Percentiles rank a stretch among this genome's conserved stretches.
Evolutionary conservation across 2,329 filamentous ascomycete genomes (phyloP).

Genomic region (Myriosclerotinia curreyana): DNA sequence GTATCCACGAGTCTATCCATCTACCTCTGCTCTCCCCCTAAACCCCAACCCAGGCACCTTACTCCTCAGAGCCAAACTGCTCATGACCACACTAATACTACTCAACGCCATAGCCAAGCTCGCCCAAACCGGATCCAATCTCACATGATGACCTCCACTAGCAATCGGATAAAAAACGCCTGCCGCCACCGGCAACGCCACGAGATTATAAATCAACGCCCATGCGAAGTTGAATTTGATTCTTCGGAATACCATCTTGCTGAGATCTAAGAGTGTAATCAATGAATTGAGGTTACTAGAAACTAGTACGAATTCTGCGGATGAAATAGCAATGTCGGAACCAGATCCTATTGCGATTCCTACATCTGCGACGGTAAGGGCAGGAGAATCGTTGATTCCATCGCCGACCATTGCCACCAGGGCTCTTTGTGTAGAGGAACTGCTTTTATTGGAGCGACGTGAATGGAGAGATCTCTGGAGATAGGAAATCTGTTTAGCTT

Average conservation of each 20-base stretch:
- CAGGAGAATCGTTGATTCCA: constrained; percentile 82
- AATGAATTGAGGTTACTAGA: constrained; percentile 57
- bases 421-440: constrained; percentile 41
- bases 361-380: constrained; percentile 75
- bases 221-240: constrained; percentile 68
- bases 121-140: constrained; percentile 79
- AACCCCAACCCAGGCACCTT: constrained; percentile 41
- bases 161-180: constrained; percentile 61
- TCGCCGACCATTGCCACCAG: constrained; percentile 83
- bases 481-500: constrained; percentile 67
- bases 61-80: constrained; percentile 65
- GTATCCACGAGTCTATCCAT: neutral
- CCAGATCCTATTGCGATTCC: constrained; percentile 80
- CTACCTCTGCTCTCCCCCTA: constrained; percentile 22
- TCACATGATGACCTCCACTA: constrained; percentile 52
- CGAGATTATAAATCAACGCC: constrained; percentile 64
- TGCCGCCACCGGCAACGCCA: constrained; percentile 63
- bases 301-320: constrained; percentile 77
- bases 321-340: constrained; percentile 78
- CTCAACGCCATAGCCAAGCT: constrained; percentile 89
- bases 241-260: constrained; percentile 58
- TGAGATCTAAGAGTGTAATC: constrained; percentile 58
- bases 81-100: constrained; percentile 82
- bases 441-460: constrained; percentile 13
- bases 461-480: constrained; percentile 47